phyloP scores from a whole-genome alignment of 257 asterid species.

The Jaltomata sinuosa region DNA sequence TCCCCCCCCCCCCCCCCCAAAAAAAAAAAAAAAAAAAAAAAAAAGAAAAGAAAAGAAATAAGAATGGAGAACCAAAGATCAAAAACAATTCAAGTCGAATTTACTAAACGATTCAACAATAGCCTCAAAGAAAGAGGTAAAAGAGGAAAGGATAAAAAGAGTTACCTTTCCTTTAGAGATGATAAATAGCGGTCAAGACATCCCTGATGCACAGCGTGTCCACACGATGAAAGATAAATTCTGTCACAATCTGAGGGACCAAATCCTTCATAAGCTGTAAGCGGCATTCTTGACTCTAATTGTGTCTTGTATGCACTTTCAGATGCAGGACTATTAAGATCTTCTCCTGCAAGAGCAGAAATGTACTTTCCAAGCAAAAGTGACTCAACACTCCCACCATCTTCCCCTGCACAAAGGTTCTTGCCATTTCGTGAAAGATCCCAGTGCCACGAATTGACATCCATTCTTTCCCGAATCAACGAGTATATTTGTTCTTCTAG shows the following conservation, averaged over 20 bases:
- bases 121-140: not conserved
- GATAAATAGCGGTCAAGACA: slow-evolving; percentile 89
- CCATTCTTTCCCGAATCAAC: slow-evolving; percentile 36
- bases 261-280: slow-evolving; percentile 43
- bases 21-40: not conserved
- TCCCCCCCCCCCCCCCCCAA: too few species aligned
- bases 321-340: slow-evolving; percentile 47
- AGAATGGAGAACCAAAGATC: not conserved
- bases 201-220: slow-evolving; percentile 98
- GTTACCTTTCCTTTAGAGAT: slow-evolving; percentile 88
- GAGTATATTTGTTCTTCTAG: slow-evolving; percentile 59
- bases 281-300: slow-evolving; percentile 19
- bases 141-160: not conserved
- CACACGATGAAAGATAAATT: slow-evolving; percentile 83
- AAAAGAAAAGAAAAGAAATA: not conserved
- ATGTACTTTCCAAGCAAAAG: slow-evolving; percentile 78
- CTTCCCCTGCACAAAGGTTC: slow-evolving; percentile 23
- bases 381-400: slow-evolving; percentile 26
- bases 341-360: slow-evolving; percentile 59
- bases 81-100: not conserved
- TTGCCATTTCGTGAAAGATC: slow-evolving; percentile 16
- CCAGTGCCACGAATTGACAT: slow-evolving; percentile 12
- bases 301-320: slow-evolving; percentile 24
- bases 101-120: not conserved
- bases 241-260: slow-evolving; percentile 73